Evolutionary conservation across 2,329 filamentous ascomycete species (phyloP), one percentile per base, ranked within the genome.

Genomic region (Coniella lustricola): DNA sequence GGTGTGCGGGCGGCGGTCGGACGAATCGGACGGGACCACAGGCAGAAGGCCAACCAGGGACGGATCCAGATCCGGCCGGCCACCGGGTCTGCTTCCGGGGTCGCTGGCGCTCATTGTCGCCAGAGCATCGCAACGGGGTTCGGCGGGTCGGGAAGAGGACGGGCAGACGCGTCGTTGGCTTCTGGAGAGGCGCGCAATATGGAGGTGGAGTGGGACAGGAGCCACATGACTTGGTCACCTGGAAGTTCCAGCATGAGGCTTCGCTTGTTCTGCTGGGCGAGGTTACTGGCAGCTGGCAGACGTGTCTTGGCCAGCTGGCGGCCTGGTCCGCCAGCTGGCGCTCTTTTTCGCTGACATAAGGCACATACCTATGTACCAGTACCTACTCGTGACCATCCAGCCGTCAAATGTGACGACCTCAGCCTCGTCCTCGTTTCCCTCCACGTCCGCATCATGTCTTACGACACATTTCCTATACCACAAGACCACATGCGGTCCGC

Each of bases 1-100:
- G 60, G 64, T 76, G 46, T 73, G 69, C 7, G 72, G 69, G 34
- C 72, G 64, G 46, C 72, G 71, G 52, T 75, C 73, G 25, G 72
- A 66, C 8, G 66, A 62, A 39, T 62, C 71, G 12, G 64, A 63
- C 8, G 72, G 70, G 2, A 73, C 54, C 18, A 69, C 71, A 32
- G 74, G 73, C 4, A 77, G 67, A 22, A 76, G 55, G 50, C 71
- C 70, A 51, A 52, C 40, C 14, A 46, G 34, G 13, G 47, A 49
- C 13, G 45, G 46, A 14, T 29, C 29, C 17, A 31, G 32, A 14
- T 29, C 29, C 17, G 21, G 32, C 10, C 18, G 3, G 34, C 44
- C 49, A 33, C 49, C 49, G 32, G 49, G 42, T 31, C 46, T 33
- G 39, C 43, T 42, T 45, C 49, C 46, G 43, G 52, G 49, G 18